Base-by-base conservation (phyloP, 768 basidiomycete genomes). In the Lactarius akahatsu region DNA sequence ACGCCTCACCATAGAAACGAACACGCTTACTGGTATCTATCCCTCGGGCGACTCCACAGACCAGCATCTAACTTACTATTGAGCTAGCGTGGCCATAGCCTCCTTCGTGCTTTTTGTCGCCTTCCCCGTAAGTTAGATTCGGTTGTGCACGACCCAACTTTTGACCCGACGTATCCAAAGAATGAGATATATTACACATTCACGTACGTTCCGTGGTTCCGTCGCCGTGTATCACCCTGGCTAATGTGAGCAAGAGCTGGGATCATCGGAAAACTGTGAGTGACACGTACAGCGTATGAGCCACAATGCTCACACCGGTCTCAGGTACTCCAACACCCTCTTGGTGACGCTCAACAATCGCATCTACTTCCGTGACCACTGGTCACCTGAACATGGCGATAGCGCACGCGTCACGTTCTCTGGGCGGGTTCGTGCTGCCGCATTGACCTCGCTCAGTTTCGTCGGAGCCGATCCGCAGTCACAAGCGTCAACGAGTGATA, bases 1-100 rank as follows among this genome's bases (percentile, higher is more conserved):
- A 3, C 70, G 71, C 6, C 32, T 73, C 23, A 71, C 72, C 10
- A 59, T 73, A 30, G 72, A 73, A 57, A 72, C 73, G 7, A 73
- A 72, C 55, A n/a, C 62, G 7, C 64, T 70, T 55, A 23, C 70
- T 58, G 23, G 68, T 68, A 10, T 59, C 61, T 4, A 67, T 62
- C 32, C 34, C 9, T 32, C 4, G 11, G 20, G n/a, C 6, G 20
- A 16, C 15, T 26, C 34, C 2, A 10, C 32, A 7, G 4, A 18
- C 4, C 13, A 18, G 36, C 5, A 30, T 62, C 61, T 62, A n/a
- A 62, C 30, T 32, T 32, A n/a, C 26, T 57, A 16, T n/a, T 50
- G 8, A 66, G 61, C 65, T 54, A 43, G 41, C 13, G 57, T 62
- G 9, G 61, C 61, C 9, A 62, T 66, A 23, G 7, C 40, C n/a